phyloP scores from a whole-genome alignment of 2,329 filamentous ascomycete species.

The Grosmannia clavigera region DNA sequence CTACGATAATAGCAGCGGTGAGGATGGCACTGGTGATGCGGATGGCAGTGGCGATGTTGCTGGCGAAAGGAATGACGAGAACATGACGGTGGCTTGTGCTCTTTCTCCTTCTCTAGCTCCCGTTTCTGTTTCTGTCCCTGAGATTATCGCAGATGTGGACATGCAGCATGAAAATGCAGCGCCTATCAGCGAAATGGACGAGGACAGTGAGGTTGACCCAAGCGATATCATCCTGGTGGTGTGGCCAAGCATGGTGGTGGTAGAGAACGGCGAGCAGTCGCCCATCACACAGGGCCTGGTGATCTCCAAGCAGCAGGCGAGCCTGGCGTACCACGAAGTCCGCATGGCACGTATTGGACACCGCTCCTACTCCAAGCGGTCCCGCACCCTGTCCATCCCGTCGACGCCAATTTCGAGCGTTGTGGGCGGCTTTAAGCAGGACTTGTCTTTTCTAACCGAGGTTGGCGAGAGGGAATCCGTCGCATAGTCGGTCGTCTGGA shows the following conservation, averaged over 20 bases:
- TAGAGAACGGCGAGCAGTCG: constrained; percentile 21
- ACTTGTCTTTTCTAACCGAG: constrained; percentile 7
- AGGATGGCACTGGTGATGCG: no score
- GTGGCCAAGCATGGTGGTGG: constrained; percentile 3
- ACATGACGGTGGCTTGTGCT: background rate
- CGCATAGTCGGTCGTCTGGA: background rate
- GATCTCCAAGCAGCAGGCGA: constrained; percentile 22
- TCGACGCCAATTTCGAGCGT: background rate
- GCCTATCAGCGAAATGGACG: background rate
- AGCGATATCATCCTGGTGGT: no score
- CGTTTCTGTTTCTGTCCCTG: no score
- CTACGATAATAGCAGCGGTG: no score
- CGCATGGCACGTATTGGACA: background rate
- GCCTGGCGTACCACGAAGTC: constrained; percentile 6
- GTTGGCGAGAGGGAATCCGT: constrained; percentile 6
- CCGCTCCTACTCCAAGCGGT: constrained; percentile 3
- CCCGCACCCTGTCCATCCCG: constrained; percentile 11
- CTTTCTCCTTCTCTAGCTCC: no score
- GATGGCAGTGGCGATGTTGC: background rate
- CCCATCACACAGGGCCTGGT: constrained; percentile 23
- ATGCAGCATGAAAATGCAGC: no score
- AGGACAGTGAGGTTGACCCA: background rate
- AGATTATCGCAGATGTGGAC: no score
- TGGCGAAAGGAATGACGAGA: background rate
- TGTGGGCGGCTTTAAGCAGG: background rate